Base-by-base conservation (phyloP, 2,329 filamentous ascomycete genomes). In the Curvularia hawaiiensis region DNA sequence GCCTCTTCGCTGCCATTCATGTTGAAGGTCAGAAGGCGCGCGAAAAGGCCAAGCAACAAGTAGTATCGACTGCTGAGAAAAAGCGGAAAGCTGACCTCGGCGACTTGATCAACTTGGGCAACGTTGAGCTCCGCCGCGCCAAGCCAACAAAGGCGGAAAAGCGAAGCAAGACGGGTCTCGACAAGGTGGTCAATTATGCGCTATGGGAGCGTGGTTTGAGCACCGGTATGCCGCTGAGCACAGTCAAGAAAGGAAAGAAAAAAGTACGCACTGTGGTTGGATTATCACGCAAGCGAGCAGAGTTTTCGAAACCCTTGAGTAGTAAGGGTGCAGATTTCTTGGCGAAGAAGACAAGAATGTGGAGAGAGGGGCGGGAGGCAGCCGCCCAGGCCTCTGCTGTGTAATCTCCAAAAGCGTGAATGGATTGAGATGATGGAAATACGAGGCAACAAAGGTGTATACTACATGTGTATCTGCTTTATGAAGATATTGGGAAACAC, bases 161-260 rank as follows among this genome's bases (percentile, higher is more conserved):
- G 74, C 90, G 94, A 77, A 86, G 84, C 66, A 82, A 85, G 48
- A 74, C 90, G 41, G 92, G 92, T 28, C 82, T 90, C 68, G 90
- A 89, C 85, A 95, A 95, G 85, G 76, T 92, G 49, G 91, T 94
- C 69, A 84, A 90, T 74, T 80, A 87, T 69, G 89, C 91, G 76
- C 79, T 94, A 18, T 62, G 58, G 57, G 66, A 69, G 52, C 62
- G 66, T 22, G 61, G 67, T 4, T 46, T 67, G 3, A 46, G 41
- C 6, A 48, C 7, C 38, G 50, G 40, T n/a, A 48, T 26, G 26
- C 30, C 53, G 9, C 20, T 28, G 6, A 51, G 43, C 14, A 12
- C 47, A 24, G 31, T 22, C 20, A 51, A 53, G n/a, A 43, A 54
- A 12, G 38, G 22, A 18, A 54, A 43, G 30, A 55, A 26, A 38